phyloP scores from a whole-genome alignment of 78 protist species.

The Polysphondylium violaceum region DNA sequence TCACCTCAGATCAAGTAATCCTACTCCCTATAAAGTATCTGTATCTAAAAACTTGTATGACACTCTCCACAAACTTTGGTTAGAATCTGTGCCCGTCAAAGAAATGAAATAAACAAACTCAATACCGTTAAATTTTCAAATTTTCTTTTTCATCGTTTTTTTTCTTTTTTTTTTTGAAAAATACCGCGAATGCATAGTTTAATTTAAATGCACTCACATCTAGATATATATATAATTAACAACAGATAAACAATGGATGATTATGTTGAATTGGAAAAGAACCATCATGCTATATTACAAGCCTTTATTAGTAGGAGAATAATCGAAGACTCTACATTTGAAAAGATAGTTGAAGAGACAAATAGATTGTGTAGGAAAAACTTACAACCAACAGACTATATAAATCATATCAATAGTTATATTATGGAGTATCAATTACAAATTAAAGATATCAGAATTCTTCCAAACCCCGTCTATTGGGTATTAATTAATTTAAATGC shows the following conservation, averaged over 20 bases:
- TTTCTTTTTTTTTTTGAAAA: too few relatives aligned
- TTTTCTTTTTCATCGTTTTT: too few relatives aligned
- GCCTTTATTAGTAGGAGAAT: slow-evolving; percentile 23
- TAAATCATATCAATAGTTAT: background rate
- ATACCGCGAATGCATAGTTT: too few relatives aligned
- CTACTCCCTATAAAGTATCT: slow-evolving; percentile 89
- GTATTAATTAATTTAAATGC: slow-evolving; percentile 23
- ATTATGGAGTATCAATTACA: background rate
- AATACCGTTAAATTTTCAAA: too few relatives aligned
- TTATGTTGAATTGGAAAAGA: background rate
- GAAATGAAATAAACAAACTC: slow-evolving; percentile 56
- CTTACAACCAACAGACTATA: background rate
- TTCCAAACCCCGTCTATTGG: background rate
- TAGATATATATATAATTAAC: too few relatives aligned
- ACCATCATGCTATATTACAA: slow-evolving; percentile 20
- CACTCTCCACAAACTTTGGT: slow-evolving; percentile 83
- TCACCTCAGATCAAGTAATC: slow-evolving; percentile 81
- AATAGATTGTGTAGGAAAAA: background rate
- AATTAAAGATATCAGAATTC: background rate
- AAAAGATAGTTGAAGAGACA: background rate
- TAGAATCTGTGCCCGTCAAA: slow-evolving; percentile 61
- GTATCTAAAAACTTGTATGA: slow-evolving; percentile 72
- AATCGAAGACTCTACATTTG: slow-evolving; percentile 16
- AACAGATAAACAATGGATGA: too few relatives aligned
- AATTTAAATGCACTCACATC: too few relatives aligned